These are phyloP conservation scores for Volvariella volvacea DNA, from an alignment of 1,284 basidiomycete genomes.

Conservation along the genomic window DNA sequence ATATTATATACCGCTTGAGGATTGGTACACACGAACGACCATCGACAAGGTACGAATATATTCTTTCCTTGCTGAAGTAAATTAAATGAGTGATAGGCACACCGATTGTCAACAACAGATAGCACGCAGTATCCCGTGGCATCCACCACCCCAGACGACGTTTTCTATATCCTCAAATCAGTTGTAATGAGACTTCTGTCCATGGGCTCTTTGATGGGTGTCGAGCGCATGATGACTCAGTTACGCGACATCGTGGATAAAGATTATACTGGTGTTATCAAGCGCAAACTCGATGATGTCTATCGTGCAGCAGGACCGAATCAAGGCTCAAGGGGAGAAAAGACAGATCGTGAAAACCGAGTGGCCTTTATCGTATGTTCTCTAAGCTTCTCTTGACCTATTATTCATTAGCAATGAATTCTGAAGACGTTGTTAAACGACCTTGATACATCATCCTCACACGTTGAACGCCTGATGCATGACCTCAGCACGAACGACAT, in stretches of 20 bases:
- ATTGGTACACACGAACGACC: constrained; percentile 86
- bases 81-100: constrained; percentile 42
- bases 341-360: constrained; percentile 72
- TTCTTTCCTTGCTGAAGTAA: not conserved
- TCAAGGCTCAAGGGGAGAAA: constrained; percentile 53
- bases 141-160: constrained; percentile 85
- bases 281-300: constrained; percentile 82
- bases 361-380: constrained; percentile 72
- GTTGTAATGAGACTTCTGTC: constrained; percentile 72
- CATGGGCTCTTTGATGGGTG: constrained; percentile 57
- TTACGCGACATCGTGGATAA: constrained; percentile 72
- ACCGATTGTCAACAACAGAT: constrained; percentile 63
- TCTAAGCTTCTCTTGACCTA: constrained; percentile 2
- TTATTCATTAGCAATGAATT: constrained; percentile 6
- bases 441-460: constrained; percentile 79
- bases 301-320: constrained; percentile 50
- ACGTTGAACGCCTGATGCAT: constrained; percentile 75
- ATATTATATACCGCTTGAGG: constrained; percentile 86
- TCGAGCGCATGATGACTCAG: constrained; percentile 54
- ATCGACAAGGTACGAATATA: constrained; percentile 70
- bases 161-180: constrained; percentile 88
- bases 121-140: constrained; percentile 51
- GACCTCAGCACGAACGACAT: constrained; percentile 56
- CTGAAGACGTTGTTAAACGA: constrained; percentile 88
- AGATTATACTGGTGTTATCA: constrained; percentile 75